Evolutionary conservation across 768 basidiomycete species (phyloP).

Genomic region (Termitomyces sp.): DNA sequence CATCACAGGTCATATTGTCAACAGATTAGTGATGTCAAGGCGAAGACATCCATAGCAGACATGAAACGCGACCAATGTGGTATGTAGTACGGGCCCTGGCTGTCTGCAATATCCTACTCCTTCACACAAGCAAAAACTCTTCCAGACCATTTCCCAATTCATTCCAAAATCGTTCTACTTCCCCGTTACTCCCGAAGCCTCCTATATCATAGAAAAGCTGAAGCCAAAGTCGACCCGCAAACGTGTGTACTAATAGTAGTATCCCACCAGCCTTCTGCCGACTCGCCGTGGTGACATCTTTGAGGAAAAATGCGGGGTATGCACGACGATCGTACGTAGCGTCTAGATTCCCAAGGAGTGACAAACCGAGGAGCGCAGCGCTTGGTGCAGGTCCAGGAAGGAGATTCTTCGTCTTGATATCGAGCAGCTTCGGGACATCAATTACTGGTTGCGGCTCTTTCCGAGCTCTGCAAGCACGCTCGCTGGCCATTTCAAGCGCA

Average conservation of each 20-base stretch:
- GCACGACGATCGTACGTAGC: slow-evolving; percentile 49
- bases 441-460: background rate
- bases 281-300: slow-evolving; percentile 59
- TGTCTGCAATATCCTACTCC: background rate
- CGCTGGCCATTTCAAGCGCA: slow-evolving; percentile 42
- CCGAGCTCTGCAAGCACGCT: slow-evolving; percentile 35
- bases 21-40: no score
- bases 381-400: slow-evolving; percentile 20
- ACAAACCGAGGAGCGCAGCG: slow-evolving; percentile 48
- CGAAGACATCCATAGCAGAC: no score
- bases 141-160: slow-evolving; percentile 18
- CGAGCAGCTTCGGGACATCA: background rate
- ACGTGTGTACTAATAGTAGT: slow-evolving; percentile 58
- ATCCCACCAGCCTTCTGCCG: slow-evolving; percentile 57
- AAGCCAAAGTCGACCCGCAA: slow-evolving; percentile 55
- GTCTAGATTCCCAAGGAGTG: slow-evolving; percentile 66
- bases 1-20: no score
- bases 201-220: slow-evolving; percentile 26
- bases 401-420: slow-evolving; percentile 4
- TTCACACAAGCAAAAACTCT: slow-evolving; percentile 6
- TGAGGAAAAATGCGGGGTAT: slow-evolving; percentile 42
- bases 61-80: no score
- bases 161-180: slow-evolving; percentile 24
- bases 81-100: no score
- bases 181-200: slow-evolving; percentile 19